phyloP scores from a whole-genome alignment of 2,329 filamentous ascomycete species.

The Aspergillus brunneoviolaceus region DNA sequence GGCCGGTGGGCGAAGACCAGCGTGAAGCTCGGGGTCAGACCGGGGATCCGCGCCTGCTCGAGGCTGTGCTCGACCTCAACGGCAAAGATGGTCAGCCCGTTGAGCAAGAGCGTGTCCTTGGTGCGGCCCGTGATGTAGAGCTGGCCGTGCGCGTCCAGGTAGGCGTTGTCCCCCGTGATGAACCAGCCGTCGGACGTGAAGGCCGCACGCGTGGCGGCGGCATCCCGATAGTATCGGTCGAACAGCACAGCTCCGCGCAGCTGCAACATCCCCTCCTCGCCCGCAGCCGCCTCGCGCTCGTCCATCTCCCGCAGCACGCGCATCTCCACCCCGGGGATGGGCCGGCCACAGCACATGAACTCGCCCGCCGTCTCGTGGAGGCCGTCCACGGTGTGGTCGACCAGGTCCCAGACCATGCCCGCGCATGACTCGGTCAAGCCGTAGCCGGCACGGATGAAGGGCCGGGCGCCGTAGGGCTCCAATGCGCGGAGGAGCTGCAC shows the following conservation, averaged over 20 bases:
- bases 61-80: conserved; percentile 43
- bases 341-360: conserved; percentile 21
- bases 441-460: conserved; percentile 31
- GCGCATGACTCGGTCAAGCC: conserved; percentile 54
- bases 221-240: conserved; percentile 32
- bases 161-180: conserved; percentile 23
- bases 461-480: conserved; percentile 35
- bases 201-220: conserved; percentile 23
- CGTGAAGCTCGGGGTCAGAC: conserved; percentile 26
- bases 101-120: conserved; percentile 50
- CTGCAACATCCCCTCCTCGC: conserved; percentile 22
- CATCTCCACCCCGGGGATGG: conserved; percentile 23
- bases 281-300: neutral
- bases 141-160: conserved; percentile 13
- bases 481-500: conserved; percentile 36
- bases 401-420: conserved; percentile 41
- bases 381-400: conserved; percentile 5
- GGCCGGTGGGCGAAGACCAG: conserved; percentile 42
- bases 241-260: conserved; percentile 25
- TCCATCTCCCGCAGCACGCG: conserved; percentile 14
- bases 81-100: conserved; percentile 46
- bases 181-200: conserved; percentile 35
- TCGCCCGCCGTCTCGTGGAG: neutral
- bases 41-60: conserved; percentile 30
- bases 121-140: conserved; percentile 15